Percentiles rank a stretch among this genome's conserved stretches.
phyloP scores from a whole-genome alignment of 2,329 filamentous ascomycete species.

The Pseudodiploospora longispora region DNA sequence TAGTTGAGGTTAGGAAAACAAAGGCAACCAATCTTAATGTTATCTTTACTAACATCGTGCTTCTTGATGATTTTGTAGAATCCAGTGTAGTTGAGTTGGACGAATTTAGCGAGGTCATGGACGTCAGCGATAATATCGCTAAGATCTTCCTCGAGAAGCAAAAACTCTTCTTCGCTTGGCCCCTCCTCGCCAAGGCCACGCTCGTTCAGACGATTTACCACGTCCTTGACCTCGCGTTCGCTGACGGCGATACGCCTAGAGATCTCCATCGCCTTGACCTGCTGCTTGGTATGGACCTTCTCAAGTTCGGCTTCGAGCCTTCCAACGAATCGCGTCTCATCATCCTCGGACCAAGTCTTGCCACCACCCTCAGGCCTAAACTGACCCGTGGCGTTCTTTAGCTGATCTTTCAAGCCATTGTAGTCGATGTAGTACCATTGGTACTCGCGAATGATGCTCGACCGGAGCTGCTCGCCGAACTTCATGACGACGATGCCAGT shows the following conservation, averaged over 20 bases:
- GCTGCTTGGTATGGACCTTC: constrained; percentile 96
- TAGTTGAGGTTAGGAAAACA: constrained; percentile 7
- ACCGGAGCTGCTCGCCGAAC: constrained; percentile 95
- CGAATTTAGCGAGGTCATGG: constrained; percentile 95
- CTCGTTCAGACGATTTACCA: constrained; percentile 66
- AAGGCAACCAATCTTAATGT: background rate
- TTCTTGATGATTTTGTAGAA: constrained; percentile 99
- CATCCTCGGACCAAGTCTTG: constrained; percentile 79
- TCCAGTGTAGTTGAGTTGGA: constrained; percentile 95
- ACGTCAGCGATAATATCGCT: constrained; percentile 98
- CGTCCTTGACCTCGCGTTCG: constrained; percentile 83
- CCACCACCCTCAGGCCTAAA: constrained; percentile 32
- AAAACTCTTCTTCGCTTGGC: constrained; percentile 84
- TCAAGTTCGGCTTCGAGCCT: constrained; percentile 87
- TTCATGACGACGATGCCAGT: constrained; percentile 58
- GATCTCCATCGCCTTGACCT: constrained; percentile 95
- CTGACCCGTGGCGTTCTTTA: constrained; percentile 63
- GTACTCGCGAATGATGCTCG: constrained; percentile 93
- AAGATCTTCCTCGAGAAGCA: constrained; percentile 86
- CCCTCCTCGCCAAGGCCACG: constrained; percentile 47
- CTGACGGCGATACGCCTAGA: constrained; percentile 79
- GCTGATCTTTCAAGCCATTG: constrained; percentile 79
- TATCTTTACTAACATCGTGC: constrained; percentile 65
- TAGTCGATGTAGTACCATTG: constrained; percentile 99
- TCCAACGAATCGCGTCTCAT: constrained; percentile 81